Percentiles rank a stretch among this genome's conserved stretches.
Conservation (phyloP, 2,329 filamentous ascomycete species). For the Aspergillus novoparasiticus region DNA sequence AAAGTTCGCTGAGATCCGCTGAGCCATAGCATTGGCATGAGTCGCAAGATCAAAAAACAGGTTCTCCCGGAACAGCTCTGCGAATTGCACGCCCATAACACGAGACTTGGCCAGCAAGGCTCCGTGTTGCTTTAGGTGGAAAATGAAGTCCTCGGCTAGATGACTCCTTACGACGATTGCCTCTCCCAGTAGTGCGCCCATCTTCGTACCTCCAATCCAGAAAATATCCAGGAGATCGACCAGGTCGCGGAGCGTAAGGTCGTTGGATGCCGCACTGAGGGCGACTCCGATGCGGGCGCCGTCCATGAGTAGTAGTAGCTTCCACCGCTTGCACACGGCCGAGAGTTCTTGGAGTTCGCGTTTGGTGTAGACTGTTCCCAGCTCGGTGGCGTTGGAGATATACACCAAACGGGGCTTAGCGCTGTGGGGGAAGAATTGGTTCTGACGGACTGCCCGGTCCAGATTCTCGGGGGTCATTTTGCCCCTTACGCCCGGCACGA, state of each 20-base stretch:
- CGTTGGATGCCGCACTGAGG: slow-evolving; percentile 46
- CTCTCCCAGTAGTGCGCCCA: slow-evolving; percentile 54
- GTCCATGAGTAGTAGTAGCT: slow-evolving; percentile 51
- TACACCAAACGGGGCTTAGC: slow-evolving; percentile 56
- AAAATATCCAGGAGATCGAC: slow-evolving; percentile 55
- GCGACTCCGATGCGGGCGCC: slow-evolving; percentile 52
- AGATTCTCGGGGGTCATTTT: slow-evolving; percentile 52
- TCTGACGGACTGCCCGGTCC: slow-evolving; percentile 48
- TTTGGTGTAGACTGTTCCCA: slow-evolving; percentile 53
- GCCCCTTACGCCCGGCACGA: slow-evolving; percentile 49
- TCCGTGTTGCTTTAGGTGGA: slow-evolving; percentile 56
- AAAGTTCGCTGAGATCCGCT: slow-evolving; percentile 49
- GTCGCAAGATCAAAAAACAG: slow-evolving; percentile 52
- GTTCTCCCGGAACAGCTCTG: slow-evolving; percentile 50
- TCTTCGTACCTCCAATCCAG: slow-evolving; percentile 59
- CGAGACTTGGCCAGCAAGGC: slow-evolving; percentile 55
- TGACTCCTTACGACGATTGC: slow-evolving; percentile 52
- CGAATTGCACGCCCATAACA: slow-evolving; percentile 54
- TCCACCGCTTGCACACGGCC: slow-evolving; percentile 44
- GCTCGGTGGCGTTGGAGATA: slow-evolving; percentile 55
- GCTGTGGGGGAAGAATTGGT: slow-evolving; percentile 57
- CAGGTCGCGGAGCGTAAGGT: slow-evolving; percentile 50
- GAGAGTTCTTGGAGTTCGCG: slow-evolving; percentile 48
- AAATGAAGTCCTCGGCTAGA: slow-evolving; percentile 52
- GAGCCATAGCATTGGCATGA: slow-evolving; percentile 50